phyloP scores from a whole-genome alignment of 176 grass and related monocot genomes.

The Paspalum notatum region DNA sequence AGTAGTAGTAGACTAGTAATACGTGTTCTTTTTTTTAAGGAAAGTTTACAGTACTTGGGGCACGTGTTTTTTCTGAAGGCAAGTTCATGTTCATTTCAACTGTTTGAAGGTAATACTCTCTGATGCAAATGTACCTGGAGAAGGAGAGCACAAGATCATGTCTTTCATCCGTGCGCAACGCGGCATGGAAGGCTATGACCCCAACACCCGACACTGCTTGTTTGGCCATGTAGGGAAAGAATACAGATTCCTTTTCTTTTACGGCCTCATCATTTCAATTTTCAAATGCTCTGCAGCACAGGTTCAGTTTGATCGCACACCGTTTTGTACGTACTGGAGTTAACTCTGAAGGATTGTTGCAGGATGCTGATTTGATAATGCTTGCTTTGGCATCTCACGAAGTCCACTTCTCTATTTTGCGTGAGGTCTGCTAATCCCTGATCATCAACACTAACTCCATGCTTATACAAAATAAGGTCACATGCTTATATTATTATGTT shows the following conservation, averaged over 20 bases:
- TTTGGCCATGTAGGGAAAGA: slow-evolving; percentile 61
- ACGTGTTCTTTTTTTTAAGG: neutral
- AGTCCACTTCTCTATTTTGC: slow-evolving; percentile 77
- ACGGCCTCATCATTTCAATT: neutral
- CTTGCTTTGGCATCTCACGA: slow-evolving; percentile 89
- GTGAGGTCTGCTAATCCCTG: slow-evolving; percentile 52
- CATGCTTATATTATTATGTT: neutral
- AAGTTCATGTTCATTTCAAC: neutral
- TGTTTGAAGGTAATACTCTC: slow-evolving; percentile 67
- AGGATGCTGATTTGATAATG: slow-evolving; percentile 94
- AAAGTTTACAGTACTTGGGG: no score
- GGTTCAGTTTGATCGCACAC: neutral
- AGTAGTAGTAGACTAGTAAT: neutral
- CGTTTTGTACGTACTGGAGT: neutral
- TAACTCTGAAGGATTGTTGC: slow-evolving; percentile 20
- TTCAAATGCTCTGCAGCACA: neutral
- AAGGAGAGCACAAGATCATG: slow-evolving; percentile 96
- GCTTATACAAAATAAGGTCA: neutral
- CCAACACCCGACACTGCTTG: slow-evolving; percentile 82
- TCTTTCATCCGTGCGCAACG: slow-evolving; percentile 69
- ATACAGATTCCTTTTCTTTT: neutral
- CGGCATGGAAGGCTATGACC: slow-evolving; percentile 60
- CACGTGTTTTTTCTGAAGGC: no score
- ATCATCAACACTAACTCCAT: slow-evolving; percentile 3
- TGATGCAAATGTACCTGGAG: slow-evolving; percentile 81